Percentiles rank a stretch among this genome's conserved stretches.
Evolutionary conservation across 2,329 filamentous ascomycete genomes (phyloP).

Genomic region (Keithomyces neogunnii): DNA sequence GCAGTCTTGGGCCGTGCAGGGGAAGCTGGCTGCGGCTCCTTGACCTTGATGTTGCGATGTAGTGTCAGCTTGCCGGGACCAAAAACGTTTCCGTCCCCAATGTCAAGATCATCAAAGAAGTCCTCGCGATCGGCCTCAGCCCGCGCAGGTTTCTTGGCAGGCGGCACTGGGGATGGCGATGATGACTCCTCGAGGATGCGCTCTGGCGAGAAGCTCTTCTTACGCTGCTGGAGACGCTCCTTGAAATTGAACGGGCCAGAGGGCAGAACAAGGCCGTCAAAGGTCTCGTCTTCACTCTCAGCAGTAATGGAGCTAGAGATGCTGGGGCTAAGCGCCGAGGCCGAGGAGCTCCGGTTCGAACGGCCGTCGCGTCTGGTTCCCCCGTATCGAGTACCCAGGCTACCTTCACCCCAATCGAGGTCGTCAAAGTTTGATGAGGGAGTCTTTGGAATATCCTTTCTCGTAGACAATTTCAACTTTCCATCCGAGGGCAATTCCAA

Average conservation of each 20-base stretch:
- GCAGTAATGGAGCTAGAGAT: constrained; percentile 82
- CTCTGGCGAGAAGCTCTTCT: constrained; percentile 50
- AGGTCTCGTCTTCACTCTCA: constrained; percentile 88
- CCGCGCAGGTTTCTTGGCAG: constrained; percentile 21
- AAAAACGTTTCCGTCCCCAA: constrained; percentile 77
- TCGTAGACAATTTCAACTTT: constrained; percentile 55
- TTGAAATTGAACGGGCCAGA: constrained; percentile 75
- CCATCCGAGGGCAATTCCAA: constrained; percentile 63
- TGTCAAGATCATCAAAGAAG: constrained; percentile 77
- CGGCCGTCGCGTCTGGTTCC: constrained; percentile 74
- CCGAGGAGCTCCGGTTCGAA: constrained; percentile 76
- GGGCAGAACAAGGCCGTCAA: constrained; percentile 83
- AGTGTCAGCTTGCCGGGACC: constrained; percentile 72
- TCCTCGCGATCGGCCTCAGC: constrained; percentile 56
- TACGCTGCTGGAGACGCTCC: constrained; percentile 65
- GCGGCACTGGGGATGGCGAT: constrained; percentile 3
- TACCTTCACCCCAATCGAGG: constrained; percentile 90
- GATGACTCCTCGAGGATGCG: constrained; percentile 32
- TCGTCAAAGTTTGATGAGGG: constrained; percentile 60
- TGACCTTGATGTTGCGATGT: constrained; percentile 87
- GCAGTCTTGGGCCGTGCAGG: constrained; percentile 65
- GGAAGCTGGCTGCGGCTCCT: constrained; percentile 59
- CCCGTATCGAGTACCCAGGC: constrained; percentile 80
- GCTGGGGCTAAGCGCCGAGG: constrained; percentile 85
- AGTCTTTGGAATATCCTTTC: constrained; percentile 53